phyloP scores from a whole-genome alignment of 78 protist genomes.

The Polysphondylium violaceum region DNA sequence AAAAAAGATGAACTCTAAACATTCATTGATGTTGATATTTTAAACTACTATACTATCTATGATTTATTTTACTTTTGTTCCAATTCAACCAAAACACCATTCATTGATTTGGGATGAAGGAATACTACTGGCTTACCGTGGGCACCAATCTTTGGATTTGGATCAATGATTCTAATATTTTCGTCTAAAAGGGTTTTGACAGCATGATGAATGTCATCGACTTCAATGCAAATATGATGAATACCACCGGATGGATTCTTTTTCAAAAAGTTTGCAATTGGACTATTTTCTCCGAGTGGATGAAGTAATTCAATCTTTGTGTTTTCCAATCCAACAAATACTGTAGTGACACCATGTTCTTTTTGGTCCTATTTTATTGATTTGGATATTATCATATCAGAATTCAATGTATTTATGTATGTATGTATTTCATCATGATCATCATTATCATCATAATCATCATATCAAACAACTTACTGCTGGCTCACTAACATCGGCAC shows the following conservation, averaged over 20 bases:
- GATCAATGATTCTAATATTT: conserved; percentile 84
- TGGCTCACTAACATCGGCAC: conserved; percentile 90
- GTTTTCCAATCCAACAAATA: conserved; percentile 90
- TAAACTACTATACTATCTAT: too few species aligned
- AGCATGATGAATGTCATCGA: conserved; percentile 71
- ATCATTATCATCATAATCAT: background rate
- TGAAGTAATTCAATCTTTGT: conserved; percentile 94
- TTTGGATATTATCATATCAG: background rate
- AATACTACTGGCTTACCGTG: conserved; percentile 98
- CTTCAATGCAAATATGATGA: conserved; percentile 97
- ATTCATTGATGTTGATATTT: too few species aligned
- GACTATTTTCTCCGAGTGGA: conserved; percentile 91
- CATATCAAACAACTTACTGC: conserved; percentile 59
- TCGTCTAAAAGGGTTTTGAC: conserved; percentile 46
- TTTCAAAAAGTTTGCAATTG: conserved; percentile 90
- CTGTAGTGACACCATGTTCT: conserved; percentile 96
- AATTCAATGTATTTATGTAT: background rate
- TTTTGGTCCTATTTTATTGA: conserved; percentile 77
- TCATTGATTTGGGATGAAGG: conserved; percentile 94
- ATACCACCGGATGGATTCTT: conserved; percentile 94
- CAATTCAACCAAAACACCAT: conserved; percentile 96
- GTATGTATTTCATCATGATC: background rate
- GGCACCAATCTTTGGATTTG: conserved; percentile 96
- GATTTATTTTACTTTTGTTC: conserved; percentile 87
- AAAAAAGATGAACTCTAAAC: conserved; percentile 13